Evolutionary conservation across 768 basidiomycete genomes (phyloP), one percentile per base, ranked within the genome.

Genomic region (Suillus luteus): DNA sequence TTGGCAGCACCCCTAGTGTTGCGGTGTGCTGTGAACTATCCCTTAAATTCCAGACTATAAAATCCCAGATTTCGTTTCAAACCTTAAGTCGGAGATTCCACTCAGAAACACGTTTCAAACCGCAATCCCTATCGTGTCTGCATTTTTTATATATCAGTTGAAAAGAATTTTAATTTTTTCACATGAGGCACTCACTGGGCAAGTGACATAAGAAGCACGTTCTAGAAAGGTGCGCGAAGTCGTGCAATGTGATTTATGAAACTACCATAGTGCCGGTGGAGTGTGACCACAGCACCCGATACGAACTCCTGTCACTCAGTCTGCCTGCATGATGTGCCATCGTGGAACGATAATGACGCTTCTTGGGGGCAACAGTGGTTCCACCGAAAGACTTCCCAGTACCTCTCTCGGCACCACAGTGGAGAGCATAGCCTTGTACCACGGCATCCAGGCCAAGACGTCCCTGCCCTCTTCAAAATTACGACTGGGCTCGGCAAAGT

Each of bases 371-470:
- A 68, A 75, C 60, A 75, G 65, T 61, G 61, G 59, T 41, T 75
- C 73, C 1, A 76, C 44, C 44, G 61, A 64, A 62, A 74, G 60
- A 62, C 64, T 65, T 40, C 60, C 65, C 65, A 67, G 66, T 5
- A 72, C 58, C 15, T 57, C 62, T 14, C 54, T 59, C 22, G 69
- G 60, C 24, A 54, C 55, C 5, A 68, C 65, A 7, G 68, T 63
- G 1, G 65, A 61, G 12, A 80, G 46, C 2, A 72, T 67, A 46
- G 82, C 67, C 55, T 79, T 79, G 3, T 81, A 77, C 83, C 83
- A 87, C 5, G 86, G 86, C 43, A 76, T 69, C 82, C 85, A 86
- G 8, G 82, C 74, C 51, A 76, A 73, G 14, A 85, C 72, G 2
- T 80, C 79, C 9, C 68, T 68, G 1, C 81, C 84, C 24, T 76